Conservation (phyloP, 495 filamentous ascomycete species). For the Aspergillus sparsus region DNA sequence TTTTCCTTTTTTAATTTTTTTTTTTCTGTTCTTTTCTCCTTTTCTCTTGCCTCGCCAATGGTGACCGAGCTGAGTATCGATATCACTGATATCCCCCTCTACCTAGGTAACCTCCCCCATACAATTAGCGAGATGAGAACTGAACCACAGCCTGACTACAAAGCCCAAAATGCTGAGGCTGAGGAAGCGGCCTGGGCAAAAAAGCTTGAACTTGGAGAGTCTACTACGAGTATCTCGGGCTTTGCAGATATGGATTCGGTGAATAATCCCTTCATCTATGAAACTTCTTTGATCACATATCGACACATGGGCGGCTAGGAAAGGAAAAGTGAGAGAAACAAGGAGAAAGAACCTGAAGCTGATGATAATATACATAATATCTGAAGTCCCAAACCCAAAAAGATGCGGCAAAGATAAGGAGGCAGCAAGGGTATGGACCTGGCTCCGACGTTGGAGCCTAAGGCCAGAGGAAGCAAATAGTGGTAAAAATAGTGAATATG, state of each 20-base stretch:
- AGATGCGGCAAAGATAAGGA: constrained; percentile 49
- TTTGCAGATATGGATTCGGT: constrained; percentile 40
- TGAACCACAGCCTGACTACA: constrained; percentile 15
- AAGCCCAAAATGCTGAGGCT: constrained; percentile 8
- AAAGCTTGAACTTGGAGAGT: constrained; percentile 32
- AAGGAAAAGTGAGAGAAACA: constrained; percentile 8
- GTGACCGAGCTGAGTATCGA: no score
- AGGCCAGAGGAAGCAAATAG: constrained; percentile 17
- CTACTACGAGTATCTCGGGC: constrained; percentile 20
- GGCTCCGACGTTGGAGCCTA: constrained; percentile 59
- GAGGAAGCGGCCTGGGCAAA: constrained; percentile 35
- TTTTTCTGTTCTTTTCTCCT: no score
- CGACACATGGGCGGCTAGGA: not conserved
- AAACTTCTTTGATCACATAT: not conserved
- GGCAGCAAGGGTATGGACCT: constrained; percentile 61
- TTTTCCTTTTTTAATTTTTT: no score
- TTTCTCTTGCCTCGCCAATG: no score
- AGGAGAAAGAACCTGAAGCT: constrained; percentile 38
- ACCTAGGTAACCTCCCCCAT: constrained; percentile 28
- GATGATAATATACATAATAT: constrained; percentile 50
- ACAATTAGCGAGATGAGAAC: constrained; percentile 35
- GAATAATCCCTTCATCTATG: constrained; percentile 22
- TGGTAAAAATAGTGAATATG: constrained; percentile 20
- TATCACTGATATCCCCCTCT: no score
- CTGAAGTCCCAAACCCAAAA: constrained; percentile 35